Evolutionary conservation across 164 flowering plant genomes (phyloP).

Genomic region (Echeveria elegans): DNA sequence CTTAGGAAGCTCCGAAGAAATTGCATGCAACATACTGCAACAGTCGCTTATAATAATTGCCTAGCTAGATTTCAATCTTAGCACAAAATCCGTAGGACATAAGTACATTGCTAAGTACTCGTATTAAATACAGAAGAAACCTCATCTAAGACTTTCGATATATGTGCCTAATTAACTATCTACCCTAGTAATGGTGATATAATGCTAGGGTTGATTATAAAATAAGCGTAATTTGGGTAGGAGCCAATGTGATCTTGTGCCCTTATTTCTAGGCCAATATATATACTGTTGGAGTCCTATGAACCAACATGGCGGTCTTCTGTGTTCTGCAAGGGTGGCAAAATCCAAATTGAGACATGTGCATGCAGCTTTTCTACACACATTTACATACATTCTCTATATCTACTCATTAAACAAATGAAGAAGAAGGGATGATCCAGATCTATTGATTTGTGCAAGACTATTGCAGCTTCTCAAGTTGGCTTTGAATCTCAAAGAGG

Average conservation of each 20-base stretch:
- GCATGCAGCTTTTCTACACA: not conserved
- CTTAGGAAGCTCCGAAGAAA: not conserved
- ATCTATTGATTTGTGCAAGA: not conserved
- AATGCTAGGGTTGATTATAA: not conserved
- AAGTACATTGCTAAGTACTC: not conserved
- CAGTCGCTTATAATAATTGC: not conserved
- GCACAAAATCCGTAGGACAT: not conserved
- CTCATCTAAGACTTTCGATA: not conserved
- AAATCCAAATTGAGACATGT: not conserved
- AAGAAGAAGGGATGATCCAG: not conserved
- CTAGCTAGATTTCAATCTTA: not conserved
- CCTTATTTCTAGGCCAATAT: not conserved
- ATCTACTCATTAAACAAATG: not conserved
- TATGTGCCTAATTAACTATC: conserved; percentile 5
- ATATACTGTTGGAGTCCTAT: not conserved
- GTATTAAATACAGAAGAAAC: not conserved
- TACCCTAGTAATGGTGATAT: not conserved
- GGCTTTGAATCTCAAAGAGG: not conserved
- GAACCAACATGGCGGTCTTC: not conserved
- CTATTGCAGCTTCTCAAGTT: not conserved
- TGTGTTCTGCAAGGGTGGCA: not conserved
- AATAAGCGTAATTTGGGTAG: not conserved
- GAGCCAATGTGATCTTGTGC: not conserved
- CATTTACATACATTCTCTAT: not conserved
- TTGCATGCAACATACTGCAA: not conserved